Base-by-base conservation (phyloP, 2,329 filamentous ascomycete species). In the Cercospora zeae-maydis region DNA sequence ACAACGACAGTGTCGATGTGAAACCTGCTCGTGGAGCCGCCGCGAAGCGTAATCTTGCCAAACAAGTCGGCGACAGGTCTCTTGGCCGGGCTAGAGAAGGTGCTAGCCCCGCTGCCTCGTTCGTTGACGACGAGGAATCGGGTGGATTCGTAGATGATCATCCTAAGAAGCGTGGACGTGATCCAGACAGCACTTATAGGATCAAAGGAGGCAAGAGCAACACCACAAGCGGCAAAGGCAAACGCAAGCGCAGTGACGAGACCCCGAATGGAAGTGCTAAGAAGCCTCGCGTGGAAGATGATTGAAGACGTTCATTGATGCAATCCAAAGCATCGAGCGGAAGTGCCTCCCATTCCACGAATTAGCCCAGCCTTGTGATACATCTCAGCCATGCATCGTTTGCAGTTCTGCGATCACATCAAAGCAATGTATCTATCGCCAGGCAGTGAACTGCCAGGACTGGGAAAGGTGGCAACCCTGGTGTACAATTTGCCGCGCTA, bases 1-100 rank as follows among this genome's bases (percentile, higher is more conserved):
- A 72, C 86, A 91, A 66, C 88, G 91, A 73, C 84, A 96, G 76
- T 88, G 91, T 63, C 90, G 96, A 79, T 79, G 96, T 19, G 89
- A 96, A 75, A 90, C 68, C 80, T 79, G 58, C 76, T 74, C 63
- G 69, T 3, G 79, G 57, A 77, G 76, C 65, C 31, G 63, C 55
- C 39, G 66, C 65, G 16, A 68, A 66, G 57, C 60, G 65, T 53
- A 74, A 74, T 55, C 68, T 76, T 47, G 75, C 74, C 21, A 75
- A 76, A 63, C 71, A 74, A 58, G 69, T 76, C 14, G 75, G 73
- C 9, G 75, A 75, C 65, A 66, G 72, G 21, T 74, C 73, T 16
- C 64, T 76, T 16, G 73, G 72, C 42, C 66, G 72, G 21, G 73
- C 74, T n/a, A 62, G 71, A 69, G 75, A 69, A 66, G 71, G 72